Percentiles rank a stretch among this genome's conserved stretches.
phyloP scores from a whole-genome alignment of 805 yeast genomes.

The Hemisphaericaspora nanyangensis region DNA sequence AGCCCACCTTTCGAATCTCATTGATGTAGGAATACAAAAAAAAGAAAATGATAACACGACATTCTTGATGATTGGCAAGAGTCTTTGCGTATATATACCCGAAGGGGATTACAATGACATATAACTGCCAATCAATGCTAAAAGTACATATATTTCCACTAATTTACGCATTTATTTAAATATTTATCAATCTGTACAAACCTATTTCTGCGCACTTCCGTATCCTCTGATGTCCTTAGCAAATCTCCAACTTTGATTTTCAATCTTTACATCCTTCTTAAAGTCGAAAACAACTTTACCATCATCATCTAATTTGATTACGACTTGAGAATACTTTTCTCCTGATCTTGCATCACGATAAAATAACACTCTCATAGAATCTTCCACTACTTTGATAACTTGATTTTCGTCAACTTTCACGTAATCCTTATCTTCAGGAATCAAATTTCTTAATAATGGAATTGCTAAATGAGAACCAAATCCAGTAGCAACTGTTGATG shows the following conservation, averaged over 20 bases:
- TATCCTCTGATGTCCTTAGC: constrained; percentile 88
- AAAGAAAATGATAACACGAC: too few species aligned
- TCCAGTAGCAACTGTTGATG: constrained; percentile 92
- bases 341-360: constrained; percentile 95
- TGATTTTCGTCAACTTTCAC: constrained; percentile 63
- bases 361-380: constrained; percentile 89
- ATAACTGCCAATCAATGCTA: too few species aligned
- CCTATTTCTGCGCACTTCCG: constrained; percentile 59
- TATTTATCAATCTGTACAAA: too few species aligned
- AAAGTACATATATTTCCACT: too few species aligned
- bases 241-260: constrained; percentile 83
- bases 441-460: constrained; percentile 82
- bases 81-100: too few species aligned
- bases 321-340: constrained; percentile 79
- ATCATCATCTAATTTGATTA: constrained; percentile 43
- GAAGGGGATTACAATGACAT: too few species aligned
- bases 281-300: constrained; percentile 53
- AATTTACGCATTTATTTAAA: too few species aligned
- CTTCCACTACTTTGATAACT: constrained; percentile 72
- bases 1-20: too few species aligned
- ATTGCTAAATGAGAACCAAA: constrained; percentile 94
- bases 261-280: constrained; percentile 64
- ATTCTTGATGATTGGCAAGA: too few species aligned
- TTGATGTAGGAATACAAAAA: too few species aligned
- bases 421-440: constrained; percentile 75